A percentile compares a stretch with the other conserved stretches of the same genome.
Conservation (phyloP, 1,139 yeast species). For the Candida pseudoviswanathii region DNA sequence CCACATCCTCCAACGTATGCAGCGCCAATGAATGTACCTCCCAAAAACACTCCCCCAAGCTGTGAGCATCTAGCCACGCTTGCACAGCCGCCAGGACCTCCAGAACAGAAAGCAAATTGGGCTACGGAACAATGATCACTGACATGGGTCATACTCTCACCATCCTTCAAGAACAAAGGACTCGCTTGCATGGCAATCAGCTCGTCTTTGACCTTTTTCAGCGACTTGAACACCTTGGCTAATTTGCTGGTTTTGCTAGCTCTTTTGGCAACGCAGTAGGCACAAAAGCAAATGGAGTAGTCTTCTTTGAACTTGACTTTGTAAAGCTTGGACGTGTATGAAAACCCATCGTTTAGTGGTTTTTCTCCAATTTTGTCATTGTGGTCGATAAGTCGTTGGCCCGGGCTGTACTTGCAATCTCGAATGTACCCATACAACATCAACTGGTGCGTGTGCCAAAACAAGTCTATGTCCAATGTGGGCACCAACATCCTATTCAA, state of each 20-base stretch:
- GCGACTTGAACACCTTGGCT: not conserved
- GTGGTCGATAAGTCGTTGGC: constrained; percentile 17
- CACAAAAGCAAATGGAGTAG: constrained; percentile 19
- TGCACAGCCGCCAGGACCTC: not conserved
- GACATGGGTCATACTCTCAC: not conserved
- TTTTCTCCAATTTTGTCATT: constrained; percentile 16
- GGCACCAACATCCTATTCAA: constrained; percentile 27
- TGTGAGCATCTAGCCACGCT: not conserved
- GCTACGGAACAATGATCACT: not conserved
- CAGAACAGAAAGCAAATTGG: not conserved
- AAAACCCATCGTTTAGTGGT: constrained; percentile 14
- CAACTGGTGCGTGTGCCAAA: constrained; percentile 45
- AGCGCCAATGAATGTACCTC: not conserved
- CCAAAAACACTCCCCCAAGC: not conserved
- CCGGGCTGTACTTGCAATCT: constrained; percentile 17
- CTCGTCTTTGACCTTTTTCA: not conserved
- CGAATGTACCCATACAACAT: constrained; percentile 25
- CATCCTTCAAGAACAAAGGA: not conserved
- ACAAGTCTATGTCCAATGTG: constrained; percentile 39
- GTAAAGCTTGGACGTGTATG: constrained; percentile 16
- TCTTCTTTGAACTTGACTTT: constrained; percentile 13
- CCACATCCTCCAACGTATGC: not conserved
- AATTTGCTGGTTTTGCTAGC: not conserved
- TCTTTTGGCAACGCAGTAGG: constrained; percentile 12
- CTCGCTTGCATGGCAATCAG: not conserved